phyloP scores from a whole-genome alignment of 345 rosid species.

The Acer saccharum region DNA sequence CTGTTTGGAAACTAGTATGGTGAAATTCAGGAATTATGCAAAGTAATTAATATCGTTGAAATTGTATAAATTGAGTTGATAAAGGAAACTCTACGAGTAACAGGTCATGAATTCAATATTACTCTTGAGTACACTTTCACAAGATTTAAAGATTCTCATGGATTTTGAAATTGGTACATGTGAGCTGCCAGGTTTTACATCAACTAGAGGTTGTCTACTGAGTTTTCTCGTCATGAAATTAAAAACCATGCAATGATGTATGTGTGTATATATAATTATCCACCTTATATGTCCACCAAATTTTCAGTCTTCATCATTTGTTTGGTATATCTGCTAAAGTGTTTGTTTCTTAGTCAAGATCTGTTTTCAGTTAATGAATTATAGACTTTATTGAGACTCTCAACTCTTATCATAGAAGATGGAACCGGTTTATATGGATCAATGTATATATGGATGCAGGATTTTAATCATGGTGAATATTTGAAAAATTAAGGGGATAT shows the following conservation, averaged over 20 bases:
- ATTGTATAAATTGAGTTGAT: not conserved
- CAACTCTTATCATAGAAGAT: not conserved
- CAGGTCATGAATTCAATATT: not conserved
- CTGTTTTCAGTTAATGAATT: not conserved
- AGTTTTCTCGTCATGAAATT: no score
- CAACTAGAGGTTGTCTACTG: not conserved
- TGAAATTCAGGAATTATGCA: no score
- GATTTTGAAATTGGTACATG: not conserved
- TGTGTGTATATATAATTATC: not conserved
- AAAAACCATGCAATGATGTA: no score
- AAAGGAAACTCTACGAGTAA: not conserved
- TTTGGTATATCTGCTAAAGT: not conserved
- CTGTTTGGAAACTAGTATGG: not conserved
- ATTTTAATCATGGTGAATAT: not conserved
- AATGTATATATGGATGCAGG: not conserved
- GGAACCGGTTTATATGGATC: not conserved
- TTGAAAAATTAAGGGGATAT: not conserved
- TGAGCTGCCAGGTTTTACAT: not conserved
- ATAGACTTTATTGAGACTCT: not conserved
- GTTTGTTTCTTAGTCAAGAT: not conserved
- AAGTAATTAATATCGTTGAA: not conserved
- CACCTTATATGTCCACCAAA: no score
- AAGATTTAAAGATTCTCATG: no score
- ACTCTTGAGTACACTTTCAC: no score
- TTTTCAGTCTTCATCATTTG: not conserved